These are phyloP conservation scores for Mortierella polycephala DNA, from an alignment of 371 early-diverging fungal genomes.

Conservation along the genomic window DNA sequence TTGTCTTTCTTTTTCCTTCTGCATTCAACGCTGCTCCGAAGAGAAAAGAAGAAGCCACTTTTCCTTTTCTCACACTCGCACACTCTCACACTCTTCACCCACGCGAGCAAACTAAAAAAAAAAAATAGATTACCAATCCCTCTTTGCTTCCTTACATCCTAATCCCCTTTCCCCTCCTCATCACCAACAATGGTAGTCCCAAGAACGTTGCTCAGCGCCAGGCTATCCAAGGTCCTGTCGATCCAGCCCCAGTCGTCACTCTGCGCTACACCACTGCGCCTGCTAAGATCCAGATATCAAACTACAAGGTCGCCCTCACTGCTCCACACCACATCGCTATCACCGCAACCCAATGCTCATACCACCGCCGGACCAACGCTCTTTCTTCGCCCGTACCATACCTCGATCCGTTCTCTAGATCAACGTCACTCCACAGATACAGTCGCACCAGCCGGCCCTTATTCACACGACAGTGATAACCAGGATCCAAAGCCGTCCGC, in stretches of 20 bases:
- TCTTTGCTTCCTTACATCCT: too few relatives aligned
- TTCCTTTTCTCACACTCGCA: not conserved
- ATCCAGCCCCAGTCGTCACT: too few relatives aligned
- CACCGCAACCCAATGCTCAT: not conserved
- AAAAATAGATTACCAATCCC: not conserved
- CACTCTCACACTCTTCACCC: not conserved
- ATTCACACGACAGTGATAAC: not conserved
- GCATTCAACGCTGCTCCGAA: not conserved
- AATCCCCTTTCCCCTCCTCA: too few relatives aligned
- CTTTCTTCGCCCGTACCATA: slow-evolving; percentile 30
- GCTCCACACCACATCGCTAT: not conserved
- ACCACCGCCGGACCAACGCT: not conserved
- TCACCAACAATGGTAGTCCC: too few relatives aligned
- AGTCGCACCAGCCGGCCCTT: not conserved
- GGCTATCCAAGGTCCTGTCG: too few relatives aligned
- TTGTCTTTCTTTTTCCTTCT: not conserved
- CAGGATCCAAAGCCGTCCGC: not conserved
- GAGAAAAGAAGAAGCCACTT: not conserved
- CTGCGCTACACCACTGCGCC: too few relatives aligned
- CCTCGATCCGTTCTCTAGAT: slow-evolving; percentile 31
- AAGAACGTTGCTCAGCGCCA: too few relatives aligned
- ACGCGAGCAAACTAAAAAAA: not conserved
- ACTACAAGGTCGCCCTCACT: too few relatives aligned
- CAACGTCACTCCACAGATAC: not conserved
- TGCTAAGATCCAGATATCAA: too few relatives aligned